Evolutionary conservation across 257 asterid genomes (phyloP), one percentile per base, ranked within the genome.

Genomic region (Fraxinus excelsior): DNA sequence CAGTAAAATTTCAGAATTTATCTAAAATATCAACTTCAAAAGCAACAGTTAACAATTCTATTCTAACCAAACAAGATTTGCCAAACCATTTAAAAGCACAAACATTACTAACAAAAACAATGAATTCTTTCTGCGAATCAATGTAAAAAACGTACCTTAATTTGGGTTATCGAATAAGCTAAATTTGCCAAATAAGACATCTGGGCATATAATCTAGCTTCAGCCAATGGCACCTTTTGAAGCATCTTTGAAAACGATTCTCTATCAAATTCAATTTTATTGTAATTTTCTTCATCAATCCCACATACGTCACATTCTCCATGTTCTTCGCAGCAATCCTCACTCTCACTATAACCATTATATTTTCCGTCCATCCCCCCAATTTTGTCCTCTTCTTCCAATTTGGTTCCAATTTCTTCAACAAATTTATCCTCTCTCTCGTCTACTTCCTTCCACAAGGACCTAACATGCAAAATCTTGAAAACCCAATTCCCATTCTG

Each of bases 151-250:
- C 26, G 16, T 71, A 96, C 99, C 99, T 94, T 94, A 79, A 96
- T 96, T 72, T 85, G 90, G 28, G 99, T 82, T 0, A 96, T 87
- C 12, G 91, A 82, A 85, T 96, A 96, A 81, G 99, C 97, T 88
- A 93, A 85, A 76, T 81, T 87, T 62, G 98, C 98, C 86, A 96
- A 84, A 86, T 87, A 89, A 71, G 97, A 90, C 95, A 96, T 81
- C 75, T 80, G 84, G 60, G 97, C 92, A 85, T 88, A 92, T 74
- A 90, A 88, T 75, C 97, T 86, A 74, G 97, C 97, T 84, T 94
- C 98, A 7, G 83, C 84, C 80, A 96, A 82, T 4, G 99, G 84
- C 83, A 96, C 99, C 83, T 83, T 94, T 14, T 80, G 83, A 12
- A 96, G 89, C 53, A 96, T 86, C 83, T 91, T 96, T 5, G 96